These are phyloP conservation scores for Flaveria bidentis DNA, from an alignment of 129 eudicot species.

Conservation along the genomic window DNA sequence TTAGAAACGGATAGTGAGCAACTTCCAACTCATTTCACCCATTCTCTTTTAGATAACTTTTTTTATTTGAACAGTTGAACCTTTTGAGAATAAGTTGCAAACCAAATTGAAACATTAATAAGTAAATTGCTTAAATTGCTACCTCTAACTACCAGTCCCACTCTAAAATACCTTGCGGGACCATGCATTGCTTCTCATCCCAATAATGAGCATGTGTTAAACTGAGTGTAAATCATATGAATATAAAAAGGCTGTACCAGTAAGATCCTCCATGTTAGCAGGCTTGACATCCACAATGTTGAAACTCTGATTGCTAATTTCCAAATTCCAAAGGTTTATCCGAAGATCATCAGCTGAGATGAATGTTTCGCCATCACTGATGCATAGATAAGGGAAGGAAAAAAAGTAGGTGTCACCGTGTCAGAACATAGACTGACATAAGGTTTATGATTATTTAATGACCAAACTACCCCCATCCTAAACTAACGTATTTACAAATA, in stretches of 20 bases:
- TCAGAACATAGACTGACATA: conserved; percentile 21
- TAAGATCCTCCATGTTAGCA: conserved; percentile 89
- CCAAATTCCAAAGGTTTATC: conserved; percentile 98
- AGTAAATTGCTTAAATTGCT: neutral
- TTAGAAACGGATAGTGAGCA: neutral
- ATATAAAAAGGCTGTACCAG: conserved; percentile 50
- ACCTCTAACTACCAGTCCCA: conserved; percentile 15
- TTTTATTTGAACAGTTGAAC: neutral
- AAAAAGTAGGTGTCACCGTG: neutral
- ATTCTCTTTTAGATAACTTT: neutral
- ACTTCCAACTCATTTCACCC: neutral
- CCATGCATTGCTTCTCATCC: conserved; percentile 17
- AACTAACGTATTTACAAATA: conserved; percentile 1
- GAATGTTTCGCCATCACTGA: conserved; percentile 95
- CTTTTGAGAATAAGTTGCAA: neutral
- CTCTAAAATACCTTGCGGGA: neutral
- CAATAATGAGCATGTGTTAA: neutral
- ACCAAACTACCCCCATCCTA: neutral
- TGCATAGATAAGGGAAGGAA: conserved; percentile 15
- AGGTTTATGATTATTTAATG: neutral
- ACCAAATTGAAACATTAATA: conserved; percentile 4
- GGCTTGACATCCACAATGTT: conserved; percentile 98
- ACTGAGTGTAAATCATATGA: conserved; percentile 9
- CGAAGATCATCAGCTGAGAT: conserved; percentile 98
- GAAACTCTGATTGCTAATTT: conserved; percentile 91